Evolutionary conservation across 306 rosid genomes (phyloP).

Genomic region (Vigna angularis): DNA sequence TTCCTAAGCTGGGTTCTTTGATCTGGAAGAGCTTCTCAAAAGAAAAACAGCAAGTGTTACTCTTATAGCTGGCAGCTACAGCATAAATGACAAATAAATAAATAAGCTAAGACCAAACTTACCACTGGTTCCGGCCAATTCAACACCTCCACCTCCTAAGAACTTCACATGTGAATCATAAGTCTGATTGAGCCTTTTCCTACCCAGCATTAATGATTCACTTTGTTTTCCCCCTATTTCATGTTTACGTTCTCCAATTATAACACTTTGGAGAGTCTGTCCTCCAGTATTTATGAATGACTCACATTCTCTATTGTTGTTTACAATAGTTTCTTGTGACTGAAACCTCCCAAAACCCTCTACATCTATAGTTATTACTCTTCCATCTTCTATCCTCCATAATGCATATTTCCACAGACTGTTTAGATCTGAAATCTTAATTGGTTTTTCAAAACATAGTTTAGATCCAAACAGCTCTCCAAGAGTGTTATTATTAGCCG

Average conservation of each 20-base stretch:
- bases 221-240: not conserved
- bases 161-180: constrained; percentile 47
- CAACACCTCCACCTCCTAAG: constrained; percentile 48
- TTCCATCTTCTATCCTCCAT: constrained; percentile 7
- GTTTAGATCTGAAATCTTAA: constrained; percentile 35
- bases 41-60: constrained; percentile 30
- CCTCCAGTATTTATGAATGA: constrained; percentile 15
- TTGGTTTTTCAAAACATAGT: constrained; percentile 40
- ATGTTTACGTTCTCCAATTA: constrained; percentile 28
- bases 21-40: constrained; percentile 53
- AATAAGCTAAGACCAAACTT: constrained; percentile 33
- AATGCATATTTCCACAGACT: constrained; percentile 50
- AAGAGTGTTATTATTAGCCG: constrained; percentile 42
- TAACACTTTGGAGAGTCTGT: not conserved
- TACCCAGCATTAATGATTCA: constrained; percentile 22
- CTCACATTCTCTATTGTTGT: constrained; percentile 2
- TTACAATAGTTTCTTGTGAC: not conserved
- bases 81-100: constrained; percentile 1
- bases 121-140: constrained; percentile 47
- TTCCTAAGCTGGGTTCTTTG: constrained; percentile 51
- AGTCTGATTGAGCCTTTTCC: constrained; percentile 48
- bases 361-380: not conserved
- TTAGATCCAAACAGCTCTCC: constrained; percentile 51
- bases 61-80: not conserved
- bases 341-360: not conserved